Conservation (phyloP, 768 basidiomycete genomes). For the Leccinellum rugosiceps region DNA sequence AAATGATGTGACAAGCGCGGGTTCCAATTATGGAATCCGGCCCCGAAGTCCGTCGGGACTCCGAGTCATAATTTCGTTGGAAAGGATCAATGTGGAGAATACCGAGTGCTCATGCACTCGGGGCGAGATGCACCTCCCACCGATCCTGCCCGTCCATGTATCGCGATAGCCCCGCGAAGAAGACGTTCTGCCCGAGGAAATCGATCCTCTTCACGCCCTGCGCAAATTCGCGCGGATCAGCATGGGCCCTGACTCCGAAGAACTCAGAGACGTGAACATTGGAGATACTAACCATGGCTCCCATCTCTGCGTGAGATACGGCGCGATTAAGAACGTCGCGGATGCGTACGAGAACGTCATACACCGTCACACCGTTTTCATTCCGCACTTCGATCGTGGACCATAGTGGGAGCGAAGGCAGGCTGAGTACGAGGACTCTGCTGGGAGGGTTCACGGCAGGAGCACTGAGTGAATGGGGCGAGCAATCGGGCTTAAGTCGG, state of each 20-base stretch:
- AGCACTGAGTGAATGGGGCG: constrained; percentile 13
- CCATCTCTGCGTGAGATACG: constrained; percentile 26
- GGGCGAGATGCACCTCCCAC: constrained; percentile 29
- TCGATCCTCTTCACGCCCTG: constrained; percentile 41
- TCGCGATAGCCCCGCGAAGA: constrained; percentile 31
- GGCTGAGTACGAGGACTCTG: constrained; percentile 14
- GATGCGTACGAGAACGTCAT: constrained; percentile 28
- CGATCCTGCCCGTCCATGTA: constrained; percentile 25
- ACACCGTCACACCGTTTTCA: constrained; percentile 23
- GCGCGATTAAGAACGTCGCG: constrained; percentile 26
- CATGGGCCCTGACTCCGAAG: constrained; percentile 25
- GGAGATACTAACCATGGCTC: constrained; percentile 20
- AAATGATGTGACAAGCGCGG: not conserved
- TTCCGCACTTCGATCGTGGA: constrained; percentile 31
- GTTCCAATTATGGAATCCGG: constrained; percentile 17
- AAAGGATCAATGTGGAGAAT: no score
- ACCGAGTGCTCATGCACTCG: constrained; percentile 9
- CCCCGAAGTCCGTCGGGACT: constrained; percentile 4
- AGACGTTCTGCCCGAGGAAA: constrained; percentile 31
- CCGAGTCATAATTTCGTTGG: constrained; percentile 7
- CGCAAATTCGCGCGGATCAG: constrained; percentile 34
- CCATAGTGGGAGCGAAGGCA: constrained; percentile 27
- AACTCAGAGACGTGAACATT: constrained; percentile 25
- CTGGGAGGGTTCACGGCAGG: constrained; percentile 24
- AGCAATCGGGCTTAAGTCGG: constrained; percentile 18